Evolutionary conservation across 2,329 filamentous ascomycete genomes (phyloP).

Genomic region (Ophiostoma piceae): DNA sequence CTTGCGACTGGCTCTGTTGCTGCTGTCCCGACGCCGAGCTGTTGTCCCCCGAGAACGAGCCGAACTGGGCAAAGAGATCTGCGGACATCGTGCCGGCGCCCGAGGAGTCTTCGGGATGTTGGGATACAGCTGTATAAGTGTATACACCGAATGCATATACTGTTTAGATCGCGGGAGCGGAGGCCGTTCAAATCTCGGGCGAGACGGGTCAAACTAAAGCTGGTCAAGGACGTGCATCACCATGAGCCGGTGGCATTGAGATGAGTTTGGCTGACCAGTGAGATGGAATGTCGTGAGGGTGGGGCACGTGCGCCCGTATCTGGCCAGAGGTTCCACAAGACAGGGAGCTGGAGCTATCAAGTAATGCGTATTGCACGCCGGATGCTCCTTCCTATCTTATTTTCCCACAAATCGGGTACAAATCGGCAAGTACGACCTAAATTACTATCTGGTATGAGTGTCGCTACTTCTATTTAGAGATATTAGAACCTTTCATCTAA

Average conservation of each 20-base stretch:
- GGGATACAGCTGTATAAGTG: background rate
- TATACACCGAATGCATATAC: background rate
- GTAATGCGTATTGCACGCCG: background rate
- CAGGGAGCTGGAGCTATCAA: background rate
- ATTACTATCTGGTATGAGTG: background rate
- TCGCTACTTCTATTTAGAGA: background rate
- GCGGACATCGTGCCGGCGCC: conserved; percentile 49
- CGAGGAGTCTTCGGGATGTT: background rate
- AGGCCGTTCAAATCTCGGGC: background rate
- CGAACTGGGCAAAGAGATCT: conserved; percentile 61
- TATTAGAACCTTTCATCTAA: background rate
- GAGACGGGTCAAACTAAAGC: too few species aligned
- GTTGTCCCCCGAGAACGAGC: conserved; percentile 41
- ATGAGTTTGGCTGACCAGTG: background rate
- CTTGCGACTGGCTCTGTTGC: conserved; percentile 26
- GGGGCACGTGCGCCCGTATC: conserved; percentile 20
- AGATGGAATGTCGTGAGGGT: conserved; percentile 12
- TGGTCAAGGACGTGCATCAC: background rate
- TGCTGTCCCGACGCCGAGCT: conserved; percentile 29
- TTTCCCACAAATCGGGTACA: background rate
- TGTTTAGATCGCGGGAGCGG: background rate
- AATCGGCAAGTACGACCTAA: background rate
- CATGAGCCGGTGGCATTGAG: background rate
- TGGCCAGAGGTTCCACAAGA: background rate
- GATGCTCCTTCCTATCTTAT: background rate